Conservation (phyloP, 176 grass and related monocot species). For the Oryza rufipogon region DNA sequence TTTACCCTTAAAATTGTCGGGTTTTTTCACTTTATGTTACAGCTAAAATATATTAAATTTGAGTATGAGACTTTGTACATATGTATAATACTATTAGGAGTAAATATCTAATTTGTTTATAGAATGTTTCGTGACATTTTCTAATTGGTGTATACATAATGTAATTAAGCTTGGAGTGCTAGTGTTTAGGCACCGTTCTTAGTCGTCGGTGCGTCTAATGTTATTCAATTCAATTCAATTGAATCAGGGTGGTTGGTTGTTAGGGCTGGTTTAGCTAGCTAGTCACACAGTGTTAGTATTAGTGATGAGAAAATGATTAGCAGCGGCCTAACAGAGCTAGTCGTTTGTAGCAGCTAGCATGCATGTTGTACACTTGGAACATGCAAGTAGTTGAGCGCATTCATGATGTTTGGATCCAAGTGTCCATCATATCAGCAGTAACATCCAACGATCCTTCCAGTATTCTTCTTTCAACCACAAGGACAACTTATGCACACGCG, state of each 20-base stretch:
- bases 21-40: too few relatives aligned
- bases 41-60: too few relatives aligned
- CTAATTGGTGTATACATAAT: too few relatives aligned
- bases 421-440: constrained; percentile 1
- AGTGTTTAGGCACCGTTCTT: too few relatives aligned
- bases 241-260: not conserved
- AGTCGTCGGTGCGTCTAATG: not conserved
- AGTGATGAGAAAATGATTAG: not conserved
- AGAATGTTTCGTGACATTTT: too few relatives aligned
- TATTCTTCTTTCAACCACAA: not conserved
- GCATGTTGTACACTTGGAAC: not conserved
- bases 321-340: not conserved
- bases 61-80: too few relatives aligned
- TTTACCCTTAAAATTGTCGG: too few relatives aligned
- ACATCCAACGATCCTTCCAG: not conserved
- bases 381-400: not conserved
- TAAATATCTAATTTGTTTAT: too few relatives aligned
- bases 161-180: not conserved
- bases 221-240: not conserved
- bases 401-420: not conserved
- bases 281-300: not conserved
- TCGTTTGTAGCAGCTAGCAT: not conserved
- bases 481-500: not conserved
- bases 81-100: too few relatives aligned
- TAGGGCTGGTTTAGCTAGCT: not conserved